These are phyloP conservation scores for Cordyceps militaris DNA, from an alignment of 2,329 filamentous ascomycete species.

Conservation along the genomic window DNA sequence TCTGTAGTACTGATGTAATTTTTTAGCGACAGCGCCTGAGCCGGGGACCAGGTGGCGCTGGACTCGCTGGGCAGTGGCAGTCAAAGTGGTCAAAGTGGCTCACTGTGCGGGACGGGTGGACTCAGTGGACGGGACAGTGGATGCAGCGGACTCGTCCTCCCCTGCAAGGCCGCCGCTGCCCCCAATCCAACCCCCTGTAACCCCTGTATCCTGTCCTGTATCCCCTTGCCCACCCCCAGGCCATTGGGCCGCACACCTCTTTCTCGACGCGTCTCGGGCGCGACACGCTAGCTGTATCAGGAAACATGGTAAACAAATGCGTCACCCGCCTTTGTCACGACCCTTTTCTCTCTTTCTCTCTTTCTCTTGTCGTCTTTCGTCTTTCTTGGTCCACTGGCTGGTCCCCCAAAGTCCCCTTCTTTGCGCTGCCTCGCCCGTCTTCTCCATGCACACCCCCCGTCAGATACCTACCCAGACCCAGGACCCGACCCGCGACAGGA, in stretches of 20 bases:
- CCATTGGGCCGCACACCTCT: constrained; percentile 12
- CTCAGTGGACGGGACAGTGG: neutral
- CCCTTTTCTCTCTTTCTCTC: neutral
- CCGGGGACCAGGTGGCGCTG: neutral
- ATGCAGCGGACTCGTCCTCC: neutral
- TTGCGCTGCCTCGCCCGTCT: constrained; percentile 1
- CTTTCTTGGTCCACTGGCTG: no score
- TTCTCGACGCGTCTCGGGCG: constrained; percentile 26
- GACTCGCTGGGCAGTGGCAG: neutral
- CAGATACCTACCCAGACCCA: neutral
- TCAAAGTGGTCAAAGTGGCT: neutral
- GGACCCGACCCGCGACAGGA: constrained; percentile 1
- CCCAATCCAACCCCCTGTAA: neutral
- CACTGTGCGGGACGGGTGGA: neutral
- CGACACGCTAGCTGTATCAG: constrained; percentile 23
- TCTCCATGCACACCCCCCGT: constrained; percentile 13
- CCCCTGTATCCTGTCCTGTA: neutral
- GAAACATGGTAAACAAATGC: constrained; percentile 33
- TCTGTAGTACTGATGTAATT: no score
- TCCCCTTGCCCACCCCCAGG: neutral
- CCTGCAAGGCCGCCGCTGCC: neutral
- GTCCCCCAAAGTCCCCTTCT: neutral
- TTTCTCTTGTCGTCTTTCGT: neutral
- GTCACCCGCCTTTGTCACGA: constrained; percentile 21
- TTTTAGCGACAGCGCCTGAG: no score